Percentiles rank a stretch among this genome's conserved stretches.
These are phyloP conservation scores for Capsicum baccatum DNA, from an alignment of 257 asterid species.

Conservation along the genomic window DNA sequence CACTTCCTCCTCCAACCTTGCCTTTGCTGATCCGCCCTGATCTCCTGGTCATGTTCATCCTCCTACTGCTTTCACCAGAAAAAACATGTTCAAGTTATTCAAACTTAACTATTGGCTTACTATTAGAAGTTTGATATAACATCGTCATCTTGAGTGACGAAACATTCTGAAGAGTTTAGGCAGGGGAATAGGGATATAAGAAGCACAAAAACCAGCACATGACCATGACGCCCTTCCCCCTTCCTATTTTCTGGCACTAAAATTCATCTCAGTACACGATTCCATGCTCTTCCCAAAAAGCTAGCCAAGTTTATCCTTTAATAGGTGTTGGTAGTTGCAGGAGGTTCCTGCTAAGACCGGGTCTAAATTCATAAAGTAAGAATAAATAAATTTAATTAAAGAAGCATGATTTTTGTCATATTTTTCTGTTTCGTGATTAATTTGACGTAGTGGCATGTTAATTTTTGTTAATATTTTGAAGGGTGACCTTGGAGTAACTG, in stretches of 20 bases:
- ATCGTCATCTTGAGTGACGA: neutral
- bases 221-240: neutral
- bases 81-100: conserved; percentile 12
- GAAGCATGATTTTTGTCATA: no score
- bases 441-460: no score
- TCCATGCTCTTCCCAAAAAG: no score
- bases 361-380: no score
- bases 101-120: neutral
- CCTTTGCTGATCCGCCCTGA: neutral
- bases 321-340: no score
- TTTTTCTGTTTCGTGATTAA: no score
- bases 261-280: neutral
- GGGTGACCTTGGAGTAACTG: no score
- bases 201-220: neutral
- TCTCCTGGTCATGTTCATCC: neutral
- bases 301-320: no score
- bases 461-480: no score
- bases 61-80: conserved; percentile 24
- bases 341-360: no score
- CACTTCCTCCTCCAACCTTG: conserved; percentile 21
- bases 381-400: no score
- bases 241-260: neutral
- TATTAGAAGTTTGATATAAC: neutral
- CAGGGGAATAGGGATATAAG: conserved; percentile 4
- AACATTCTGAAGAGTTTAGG: neutral